Evolutionary conservation across 805 yeast genomes (phyloP), one percentile per base, ranked within the genome.

Genomic region (Hanseniaspora hatyaiensis): DNA sequence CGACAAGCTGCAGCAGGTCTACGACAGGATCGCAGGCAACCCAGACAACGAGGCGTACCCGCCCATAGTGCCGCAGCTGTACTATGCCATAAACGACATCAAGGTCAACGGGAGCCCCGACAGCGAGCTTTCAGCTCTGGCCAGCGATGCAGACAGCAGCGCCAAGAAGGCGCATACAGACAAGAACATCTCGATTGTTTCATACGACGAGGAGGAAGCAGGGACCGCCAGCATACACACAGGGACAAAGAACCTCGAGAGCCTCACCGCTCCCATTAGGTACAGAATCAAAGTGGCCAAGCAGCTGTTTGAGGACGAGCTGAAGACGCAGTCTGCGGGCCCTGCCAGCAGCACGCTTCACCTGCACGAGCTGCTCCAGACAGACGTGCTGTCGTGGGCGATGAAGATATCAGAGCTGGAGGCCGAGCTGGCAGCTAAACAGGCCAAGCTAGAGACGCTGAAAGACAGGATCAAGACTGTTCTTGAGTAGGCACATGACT

Each of bases 1-100:
- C 39, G 66, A 64, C 4, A 73, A 69, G 4, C 63, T 89, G 51
- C 82, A 78, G 57, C 59, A 61, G 47, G 61, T 89, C 43, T 77
- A 78, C 44, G 67, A 73, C 54, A 73, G 70, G 28, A 78, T 75
- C 3, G 61, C 82, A 39, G 64, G 65, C 5, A 66, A 65, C 39
- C 69, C 80, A 39, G 51, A 56, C 42, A 18, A 50, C 3, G 43
- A 52, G 2, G 41, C 54, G 52, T 72, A 78, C 40, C 77, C 75
- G 18, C 44, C 40, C 15, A 46, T 46, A 3, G 6, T 46, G n/a
- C 50, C 43, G 6, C 50, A 39, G 12, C 32, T 39, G 13, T 39
- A 46, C 34, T 39, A 46, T 33, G 44, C 43, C 5, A 38, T 39
- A n/a, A 46, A 46, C 12, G 44, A 39, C 9, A 39, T 46, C 6